These are phyloP conservation scores for Escovopsis sp. DNA, from an alignment of 2,329 filamentous ascomycete species.

Conservation along the genomic window DNA sequence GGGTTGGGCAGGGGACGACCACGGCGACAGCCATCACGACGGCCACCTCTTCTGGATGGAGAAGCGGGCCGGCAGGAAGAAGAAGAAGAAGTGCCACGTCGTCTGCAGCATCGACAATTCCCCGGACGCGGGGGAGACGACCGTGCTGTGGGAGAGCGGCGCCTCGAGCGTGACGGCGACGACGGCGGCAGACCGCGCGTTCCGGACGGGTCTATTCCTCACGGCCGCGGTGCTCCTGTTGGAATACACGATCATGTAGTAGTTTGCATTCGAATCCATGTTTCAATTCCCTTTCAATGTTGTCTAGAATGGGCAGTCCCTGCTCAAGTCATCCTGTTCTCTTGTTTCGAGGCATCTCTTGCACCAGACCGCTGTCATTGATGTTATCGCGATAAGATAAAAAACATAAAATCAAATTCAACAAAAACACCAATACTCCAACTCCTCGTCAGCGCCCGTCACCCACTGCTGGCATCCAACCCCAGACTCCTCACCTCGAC, in stretches of 20 bases:
- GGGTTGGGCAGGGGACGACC: no score
- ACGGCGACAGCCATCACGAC: constrained; percentile 11
- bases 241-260: background rate
- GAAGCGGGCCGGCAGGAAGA: constrained; percentile 11
- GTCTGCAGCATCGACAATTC: constrained; percentile 21
- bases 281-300: no score
- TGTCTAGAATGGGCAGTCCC: no score
- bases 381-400: no score
- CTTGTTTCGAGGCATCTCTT: no score
- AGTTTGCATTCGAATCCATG: background rate
- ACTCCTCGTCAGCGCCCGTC: no score
- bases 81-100: constrained; percentile 9
- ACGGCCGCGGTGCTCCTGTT: background rate
- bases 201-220: constrained; percentile 1
- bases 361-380: no score
- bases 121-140: constrained; percentile 11
- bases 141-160: constrained; percentile 12
- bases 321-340: no score
- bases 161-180: constrained; percentile 5
- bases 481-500: no score
- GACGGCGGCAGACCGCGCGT: background rate
- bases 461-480: no score
- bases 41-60: constrained; percentile 14
- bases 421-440: no score
- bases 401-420: no score